Percentiles rank a stretch among this genome's conserved stretches.
phyloP scores from a whole-genome alignment of 31 red algal species.

The Asparagopsis taxiformis region DNA sequence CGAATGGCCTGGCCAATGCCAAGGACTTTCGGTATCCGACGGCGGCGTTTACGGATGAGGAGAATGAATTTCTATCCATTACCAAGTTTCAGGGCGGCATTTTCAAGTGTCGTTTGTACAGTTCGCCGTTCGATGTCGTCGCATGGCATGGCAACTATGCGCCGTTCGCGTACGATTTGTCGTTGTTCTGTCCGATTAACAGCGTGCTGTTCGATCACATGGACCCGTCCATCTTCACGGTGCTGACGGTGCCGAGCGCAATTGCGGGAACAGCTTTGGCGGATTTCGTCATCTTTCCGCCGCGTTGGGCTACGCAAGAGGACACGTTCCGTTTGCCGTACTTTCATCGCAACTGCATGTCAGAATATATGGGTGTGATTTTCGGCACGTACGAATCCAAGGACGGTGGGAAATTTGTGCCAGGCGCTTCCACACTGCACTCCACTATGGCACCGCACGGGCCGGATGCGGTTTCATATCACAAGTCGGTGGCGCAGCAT shows the following conservation, averaged over 20 bases:
- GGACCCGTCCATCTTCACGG: constrained; percentile 89
- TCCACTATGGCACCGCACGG: constrained; percentile 71
- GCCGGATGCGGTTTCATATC: constrained; percentile 67
- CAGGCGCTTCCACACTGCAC: constrained; percentile 71
- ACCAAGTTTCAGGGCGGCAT: neutral
- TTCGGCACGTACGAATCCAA: constrained; percentile 77
- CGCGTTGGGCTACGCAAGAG: constrained; percentile 73
- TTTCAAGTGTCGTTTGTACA: neutral
- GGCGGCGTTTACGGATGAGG: constrained; percentile 19
- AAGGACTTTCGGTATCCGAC: constrained; percentile 60
- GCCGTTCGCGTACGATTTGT: constrained; percentile 72
- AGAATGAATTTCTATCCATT: neutral
- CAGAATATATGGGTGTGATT: constrained; percentile 83
- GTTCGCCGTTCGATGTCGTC: neutral
- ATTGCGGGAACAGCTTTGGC: constrained; percentile 55
- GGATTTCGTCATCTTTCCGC: constrained; percentile 83
- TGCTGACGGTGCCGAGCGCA: constrained; percentile 55
- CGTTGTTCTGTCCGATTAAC: constrained; percentile 76
- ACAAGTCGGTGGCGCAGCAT: constrained; percentile 18
- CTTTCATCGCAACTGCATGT: constrained; percentile 90
- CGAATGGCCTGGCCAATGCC: constrained; percentile 56
- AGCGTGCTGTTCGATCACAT: constrained; percentile 77
- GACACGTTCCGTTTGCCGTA: constrained; percentile 82
- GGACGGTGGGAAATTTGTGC: constrained; percentile 61
- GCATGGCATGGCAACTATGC: constrained; percentile 38